These are phyloP conservation scores for Trichophaea hybrida DNA, from an alignment of 2,329 filamentous ascomycete species.

Conservation along the genomic window DNA sequence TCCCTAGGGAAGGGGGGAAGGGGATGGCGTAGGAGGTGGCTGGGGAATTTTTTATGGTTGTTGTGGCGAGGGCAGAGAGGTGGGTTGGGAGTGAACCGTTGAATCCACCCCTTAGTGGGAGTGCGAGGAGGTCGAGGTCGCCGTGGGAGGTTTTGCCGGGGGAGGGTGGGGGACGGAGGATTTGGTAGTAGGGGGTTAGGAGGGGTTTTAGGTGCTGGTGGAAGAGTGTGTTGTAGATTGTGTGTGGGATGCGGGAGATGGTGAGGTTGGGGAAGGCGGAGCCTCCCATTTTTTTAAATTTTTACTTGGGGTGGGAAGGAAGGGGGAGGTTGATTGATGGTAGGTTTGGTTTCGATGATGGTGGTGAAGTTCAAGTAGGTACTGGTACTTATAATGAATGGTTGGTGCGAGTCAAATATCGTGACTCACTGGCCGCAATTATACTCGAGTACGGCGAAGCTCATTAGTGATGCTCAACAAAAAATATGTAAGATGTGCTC, in stretches of 20 bases:
- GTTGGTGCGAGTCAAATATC: not conserved
- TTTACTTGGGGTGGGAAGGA: not conserved
- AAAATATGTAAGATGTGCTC: not conserved
- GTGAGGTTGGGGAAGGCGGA: not conserved
- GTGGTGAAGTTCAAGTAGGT: not conserved
- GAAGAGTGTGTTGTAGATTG: not conserved
- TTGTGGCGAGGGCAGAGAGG: not conserved
- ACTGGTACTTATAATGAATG: not conserved
- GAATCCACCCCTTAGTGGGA: not conserved
- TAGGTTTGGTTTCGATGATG: too few species aligned
- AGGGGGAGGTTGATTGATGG: too few species aligned
- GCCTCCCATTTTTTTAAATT: not conserved
- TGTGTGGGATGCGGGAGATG: not conserved
- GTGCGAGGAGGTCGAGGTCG: not conserved
- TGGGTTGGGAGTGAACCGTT: not conserved
- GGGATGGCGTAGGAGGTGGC: not conserved
- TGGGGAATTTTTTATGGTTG: not conserved
- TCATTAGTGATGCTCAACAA: not conserved
- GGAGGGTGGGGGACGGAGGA: not conserved
- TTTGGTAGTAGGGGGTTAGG: not conserved
- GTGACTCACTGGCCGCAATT: not conserved
- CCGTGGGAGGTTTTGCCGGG: not conserved
- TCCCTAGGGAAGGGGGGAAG: not conserved
- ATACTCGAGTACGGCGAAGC: not conserved
- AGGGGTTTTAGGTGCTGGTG: not conserved